phyloP scores from a whole-genome alignment of 2,329 filamentous ascomycete species.

The Fonsecaea monophora region DNA sequence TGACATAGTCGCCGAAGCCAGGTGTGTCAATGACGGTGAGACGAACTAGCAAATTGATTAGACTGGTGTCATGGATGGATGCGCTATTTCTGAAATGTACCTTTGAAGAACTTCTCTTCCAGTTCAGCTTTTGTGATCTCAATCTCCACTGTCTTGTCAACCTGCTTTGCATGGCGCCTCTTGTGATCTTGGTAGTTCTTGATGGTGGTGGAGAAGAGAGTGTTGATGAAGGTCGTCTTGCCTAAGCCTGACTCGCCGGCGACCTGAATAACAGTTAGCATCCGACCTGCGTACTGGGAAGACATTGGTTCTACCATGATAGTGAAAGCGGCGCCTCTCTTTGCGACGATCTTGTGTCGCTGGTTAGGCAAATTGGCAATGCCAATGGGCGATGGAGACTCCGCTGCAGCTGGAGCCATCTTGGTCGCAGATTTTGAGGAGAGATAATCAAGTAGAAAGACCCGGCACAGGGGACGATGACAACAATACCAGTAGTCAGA shows the following conservation, averaged over 20 bases:
- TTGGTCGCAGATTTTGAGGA: constrained; percentile 16
- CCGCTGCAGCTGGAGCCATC: constrained; percentile 62
- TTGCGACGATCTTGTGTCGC: constrained; percentile 75
- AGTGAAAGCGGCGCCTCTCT: constrained; percentile 95
- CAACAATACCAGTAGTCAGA: not conserved
- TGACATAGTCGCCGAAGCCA: constrained; percentile 99
- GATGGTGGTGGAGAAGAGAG: constrained; percentile 99
- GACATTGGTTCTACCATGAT: constrained; percentile 78
- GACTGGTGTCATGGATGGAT: constrained; percentile 30
- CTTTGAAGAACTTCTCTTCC: constrained; percentile 99
- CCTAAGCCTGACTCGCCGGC: constrained; percentile 97
- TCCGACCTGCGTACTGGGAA: not conserved
- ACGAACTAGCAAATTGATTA: constrained; percentile 68
- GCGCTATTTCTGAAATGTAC: constrained; percentile 57
- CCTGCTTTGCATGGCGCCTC: constrained; percentile 97
- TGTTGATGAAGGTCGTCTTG: constrained; percentile 99
- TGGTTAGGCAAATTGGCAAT: constrained; percentile 77
- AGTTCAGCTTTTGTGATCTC: constrained; percentile 99
- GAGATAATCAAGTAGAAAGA: constrained; percentile 28
- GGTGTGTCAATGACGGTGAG: constrained; percentile 98
- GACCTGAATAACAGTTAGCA: constrained; percentile 65
- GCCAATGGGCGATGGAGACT: constrained; percentile 71
- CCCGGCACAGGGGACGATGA: not conserved
- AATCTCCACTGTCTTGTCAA: constrained; percentile 99
- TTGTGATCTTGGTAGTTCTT: constrained; percentile 99